Evolutionary conservation across 177 flowering plant genomes (phyloP).

Genomic region (Telopea speciosissima): DNA sequence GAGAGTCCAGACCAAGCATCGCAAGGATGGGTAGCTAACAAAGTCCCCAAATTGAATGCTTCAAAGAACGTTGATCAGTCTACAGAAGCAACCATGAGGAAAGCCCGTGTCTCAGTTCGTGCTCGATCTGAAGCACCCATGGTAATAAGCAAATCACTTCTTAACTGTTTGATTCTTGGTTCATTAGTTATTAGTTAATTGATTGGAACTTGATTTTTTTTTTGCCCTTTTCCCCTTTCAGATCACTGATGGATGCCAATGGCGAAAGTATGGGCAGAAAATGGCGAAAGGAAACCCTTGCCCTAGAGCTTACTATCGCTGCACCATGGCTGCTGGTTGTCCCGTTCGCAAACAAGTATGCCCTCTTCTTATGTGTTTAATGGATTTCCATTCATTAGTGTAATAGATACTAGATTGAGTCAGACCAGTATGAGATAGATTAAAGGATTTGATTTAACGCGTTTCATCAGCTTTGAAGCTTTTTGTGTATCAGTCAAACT

Average conservation of each 20-base stretch:
- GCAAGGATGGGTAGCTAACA: conserved; percentile 31
- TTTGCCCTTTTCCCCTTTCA: conserved; percentile 7
- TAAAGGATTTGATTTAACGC: too few relatives aligned
- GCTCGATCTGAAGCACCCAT: conserved; percentile 68
- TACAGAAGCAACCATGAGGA: conserved; percentile 50
- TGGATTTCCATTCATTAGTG: too few relatives aligned
- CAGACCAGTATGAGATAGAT: too few relatives aligned
- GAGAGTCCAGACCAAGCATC: conserved; percentile 21
- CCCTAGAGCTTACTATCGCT: conserved; percentile 80
- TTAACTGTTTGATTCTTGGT: too few relatives aligned
- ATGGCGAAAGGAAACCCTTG: conserved; percentile 87
- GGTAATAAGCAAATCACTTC: conserved; percentile 36
- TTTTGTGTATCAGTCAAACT: too few relatives aligned
- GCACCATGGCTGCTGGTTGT: conserved; percentile 76
- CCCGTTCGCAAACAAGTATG: conserved; percentile 78
- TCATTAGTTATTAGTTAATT: too few relatives aligned
- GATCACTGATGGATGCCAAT: conserved; percentile 80
- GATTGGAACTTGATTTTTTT: too few relatives aligned
- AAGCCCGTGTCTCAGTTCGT: conserved; percentile 69
- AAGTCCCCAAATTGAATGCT: conserved; percentile 33
- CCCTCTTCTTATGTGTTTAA: too few relatives aligned
- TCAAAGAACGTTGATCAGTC: conserved; percentile 35
- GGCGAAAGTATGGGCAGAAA: conserved; percentile 83
- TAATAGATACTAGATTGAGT: too few relatives aligned
- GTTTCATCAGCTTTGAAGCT: too few relatives aligned